Percentiles rank a stretch among this genome's conserved stretches.
Conservation (phyloP, 257 asterid genomes). For the Capsicum rhomboideum region DNA sequence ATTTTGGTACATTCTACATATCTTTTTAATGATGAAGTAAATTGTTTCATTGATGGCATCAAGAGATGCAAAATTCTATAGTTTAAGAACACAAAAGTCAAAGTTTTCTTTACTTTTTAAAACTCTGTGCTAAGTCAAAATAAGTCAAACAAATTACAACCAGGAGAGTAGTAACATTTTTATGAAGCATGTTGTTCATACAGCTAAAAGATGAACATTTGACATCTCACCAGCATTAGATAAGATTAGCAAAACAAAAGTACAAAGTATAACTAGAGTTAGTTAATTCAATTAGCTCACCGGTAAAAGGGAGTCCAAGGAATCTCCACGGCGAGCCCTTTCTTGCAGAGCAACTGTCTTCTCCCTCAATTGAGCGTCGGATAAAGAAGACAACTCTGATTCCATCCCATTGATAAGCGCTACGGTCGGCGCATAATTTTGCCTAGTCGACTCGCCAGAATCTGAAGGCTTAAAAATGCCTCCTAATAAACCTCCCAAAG, state of each 20-base stretch:
- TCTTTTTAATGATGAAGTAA: no score
- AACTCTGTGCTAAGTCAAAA: no score
- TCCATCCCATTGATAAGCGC: conserved; percentile 65
- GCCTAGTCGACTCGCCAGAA: conserved; percentile 78
- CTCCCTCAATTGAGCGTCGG: conserved; percentile 73
- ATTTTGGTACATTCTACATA: no score
- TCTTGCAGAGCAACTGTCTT: conserved; percentile 60
- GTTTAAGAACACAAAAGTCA: no score
- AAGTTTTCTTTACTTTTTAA: no score
- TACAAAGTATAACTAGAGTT: neutral
- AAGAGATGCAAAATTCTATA: no score
- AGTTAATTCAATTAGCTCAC: conserved; percentile 31
- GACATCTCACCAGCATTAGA: neutral
- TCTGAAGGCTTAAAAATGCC: conserved; percentile 72
- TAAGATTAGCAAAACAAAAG: neutral
- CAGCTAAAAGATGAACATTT: neutral
- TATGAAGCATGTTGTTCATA: neutral
- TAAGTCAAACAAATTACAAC: no score
- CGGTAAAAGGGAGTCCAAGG: conserved; percentile 82
- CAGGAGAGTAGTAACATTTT: no score
- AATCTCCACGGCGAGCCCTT: conserved; percentile 55
- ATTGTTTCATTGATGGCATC: no score
- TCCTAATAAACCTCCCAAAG: conserved; percentile 80
- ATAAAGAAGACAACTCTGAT: conserved; percentile 55
- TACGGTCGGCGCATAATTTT: conserved; percentile 47